Percentiles rank a stretch among this genome's conserved stretches.
These are phyloP conservation scores for Vanrija pseudolonga DNA, from an alignment of 1,284 basidiomycete genomes.

Conservation along the genomic window DNA sequence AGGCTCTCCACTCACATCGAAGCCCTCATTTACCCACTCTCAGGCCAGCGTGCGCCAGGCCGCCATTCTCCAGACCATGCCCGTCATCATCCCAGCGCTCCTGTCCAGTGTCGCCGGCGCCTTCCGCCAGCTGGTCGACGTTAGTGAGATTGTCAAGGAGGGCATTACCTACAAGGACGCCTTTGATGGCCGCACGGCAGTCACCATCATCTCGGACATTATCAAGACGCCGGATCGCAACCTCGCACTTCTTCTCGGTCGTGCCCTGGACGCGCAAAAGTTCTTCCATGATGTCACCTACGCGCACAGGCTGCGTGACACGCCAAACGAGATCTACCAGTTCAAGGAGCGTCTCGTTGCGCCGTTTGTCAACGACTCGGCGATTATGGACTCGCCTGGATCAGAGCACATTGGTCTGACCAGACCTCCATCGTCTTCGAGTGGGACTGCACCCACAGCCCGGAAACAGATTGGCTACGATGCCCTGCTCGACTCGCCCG, in stretches of 20 bases:
- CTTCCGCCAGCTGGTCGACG: conserved; percentile 74
- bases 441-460: conserved; percentile 4
- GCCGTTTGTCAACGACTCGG: conserved; percentile 32
- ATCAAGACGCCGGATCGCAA: conserved; percentile 98
- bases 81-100: conserved; percentile 76
- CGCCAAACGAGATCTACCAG: conserved; percentile 85
- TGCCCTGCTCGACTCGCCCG: neutral
- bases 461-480: no score
- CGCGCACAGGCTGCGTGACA: conserved; percentile 91
- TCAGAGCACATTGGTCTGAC: conserved; percentile 19
- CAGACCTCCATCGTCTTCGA: conserved; percentile 26
- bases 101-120: conserved; percentile 91
- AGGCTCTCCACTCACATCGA: conserved; percentile 36
- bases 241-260: conserved; percentile 85
- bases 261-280: conserved; percentile 95
- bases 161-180: conserved; percentile 93
- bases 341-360: conserved; percentile 57
- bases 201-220: conserved; percentile 93
- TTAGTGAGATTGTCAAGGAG: conserved; percentile 83
- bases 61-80: conserved; percentile 53
- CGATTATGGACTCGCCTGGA: conserved; percentile 25
- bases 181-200: conserved; percentile 94
- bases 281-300: conserved; percentile 99
- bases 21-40: conserved; percentile 31
- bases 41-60: conserved; percentile 27